Evolutionary conservation across 306 rosid genomes (phyloP), one percentile per base, ranked within the genome.

Genomic region (Styphnolobium japonicum): DNA sequence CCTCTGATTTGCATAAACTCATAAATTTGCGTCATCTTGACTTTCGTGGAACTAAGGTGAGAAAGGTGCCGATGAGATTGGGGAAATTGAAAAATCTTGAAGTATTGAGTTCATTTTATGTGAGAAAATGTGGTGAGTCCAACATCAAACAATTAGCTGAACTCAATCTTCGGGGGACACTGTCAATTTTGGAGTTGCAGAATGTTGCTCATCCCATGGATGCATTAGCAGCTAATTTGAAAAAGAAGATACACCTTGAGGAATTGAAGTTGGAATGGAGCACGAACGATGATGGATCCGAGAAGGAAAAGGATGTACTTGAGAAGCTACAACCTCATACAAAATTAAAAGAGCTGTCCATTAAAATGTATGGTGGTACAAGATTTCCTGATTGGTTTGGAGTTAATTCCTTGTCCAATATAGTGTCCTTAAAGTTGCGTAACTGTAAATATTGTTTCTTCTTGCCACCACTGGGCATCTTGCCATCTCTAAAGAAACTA

Each of bases 331-430:
- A 63, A 31, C 71, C 80, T 45, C 48, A 43, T 14, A 27, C 18
- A 8, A 60, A 62, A 33, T 31, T 75, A 7, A 75, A 46, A 7
- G 21, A 21, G 60, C 51, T 75, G 11, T 27, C 23, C 2, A 18
- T 75, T 31, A 9, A 15, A 1, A 5, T 46, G 10, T 61, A 75
- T 75, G 71, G 61, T 9, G 29, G 77, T 0, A 72, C 66, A 34
- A 55, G 51, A 3, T 55, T 73, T 57, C 78, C 78, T 2, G 11
- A 39, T 23, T 73, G 78, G 78, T 23, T 73, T 23, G 7, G 9
- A 37, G 18, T 40, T 39, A 8, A 7, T 16, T 40, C 68, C 23
- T 18, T 71, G 34, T 10, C 49, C 12, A 52, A 52, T 21, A 0
- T 71, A 22, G 33, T 71, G 19, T 34, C 51, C 18, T 5, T 71